Evolutionary conservation across 306 rosid species (phyloP), one percentile per base, ranked within the genome.

Genomic region (Cicer pinnatifidum): DNA sequence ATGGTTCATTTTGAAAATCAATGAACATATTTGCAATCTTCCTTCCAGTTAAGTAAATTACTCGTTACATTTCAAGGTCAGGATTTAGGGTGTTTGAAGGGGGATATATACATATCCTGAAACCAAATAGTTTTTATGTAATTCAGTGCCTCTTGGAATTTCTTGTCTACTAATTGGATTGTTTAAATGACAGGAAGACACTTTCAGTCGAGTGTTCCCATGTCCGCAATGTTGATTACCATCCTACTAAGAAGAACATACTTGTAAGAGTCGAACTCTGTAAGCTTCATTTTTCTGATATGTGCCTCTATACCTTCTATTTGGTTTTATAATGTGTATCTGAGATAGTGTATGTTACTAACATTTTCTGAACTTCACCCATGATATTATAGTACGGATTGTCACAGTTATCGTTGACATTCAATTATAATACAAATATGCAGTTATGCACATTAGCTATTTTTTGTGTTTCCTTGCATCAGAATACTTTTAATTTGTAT

Each of bases 181-280:
- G 43, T 86, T 78, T 76, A 51, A 45, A 84, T 63, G 69, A 80
- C 96, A 94, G 99, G 97, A 91, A 90, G 88, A 81, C 93, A 43
- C 78, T 61, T 70, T 89, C 93, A 38, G 80, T 91, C 11, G 96
- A 90, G 72, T 92, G 91, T 80, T 88, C 96, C 13, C 93, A 91
- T 81, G 90, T 90, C 65, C 85, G 89, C 82, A 85, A 79, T 81
- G 87, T 88, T 58, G 97, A 91, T 75, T 94, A 89, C 76, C 81
- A 91, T 82, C 86, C 88, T 67, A 86, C 82, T 80, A 88, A 78
- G 89, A 75, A 80, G 69, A 88, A 94, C 78, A 72, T 91, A 82
- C 87, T 94, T 81, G 99, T 91, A 94, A 88, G 96, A 75, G 44
- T 50, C 59, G 59, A 68, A 57, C 64, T 72, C 61, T 78, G 20